A percentile compares a stretch with the other conserved stretches of the same genome.
phyloP scores from a whole-genome alignment of 1,284 basidiomycete species.

The Cryptococcus depauperatus region DNA sequence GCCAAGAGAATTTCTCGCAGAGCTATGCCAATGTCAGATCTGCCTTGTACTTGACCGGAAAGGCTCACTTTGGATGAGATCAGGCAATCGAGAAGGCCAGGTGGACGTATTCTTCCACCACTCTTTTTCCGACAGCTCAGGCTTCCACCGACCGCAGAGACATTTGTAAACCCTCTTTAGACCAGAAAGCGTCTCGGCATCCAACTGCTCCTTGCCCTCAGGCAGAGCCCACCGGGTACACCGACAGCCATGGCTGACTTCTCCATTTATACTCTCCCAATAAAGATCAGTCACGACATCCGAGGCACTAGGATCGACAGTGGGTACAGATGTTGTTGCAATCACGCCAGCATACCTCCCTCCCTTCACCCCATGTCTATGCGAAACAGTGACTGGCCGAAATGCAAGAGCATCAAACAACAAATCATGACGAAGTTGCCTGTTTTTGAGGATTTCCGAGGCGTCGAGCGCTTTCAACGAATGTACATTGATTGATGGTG shows the following conservation, averaged over 20 bases:
- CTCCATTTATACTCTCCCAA: conserved; percentile 71
- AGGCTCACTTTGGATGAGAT: conserved; percentile 50
- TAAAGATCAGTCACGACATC: conserved; percentile 65
- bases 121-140: conserved; percentile 45
- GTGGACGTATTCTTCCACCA: conserved; percentile 31
- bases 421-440: conserved; percentile 84
- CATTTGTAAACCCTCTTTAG: conserved; percentile 48
- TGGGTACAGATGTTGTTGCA: conserved; percentile 17
- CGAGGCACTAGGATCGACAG: conserved; percentile 20
- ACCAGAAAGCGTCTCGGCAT: neutral
- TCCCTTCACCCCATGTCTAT: conserved; percentile 57
- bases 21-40: conserved; percentile 47
- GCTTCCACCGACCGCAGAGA: conserved; percentile 51
- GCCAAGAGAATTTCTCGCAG: conserved; percentile 73
- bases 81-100: conserved; percentile 67
- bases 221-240: conserved; percentile 60
- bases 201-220: conserved; percentile 4
- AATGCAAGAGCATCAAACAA: conserved; percentile 59
- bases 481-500: conserved; percentile 70
- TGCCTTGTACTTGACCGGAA: neutral
- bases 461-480: conserved; percentile 79
- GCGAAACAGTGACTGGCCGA: conserved; percentile 48
- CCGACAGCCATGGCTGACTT: conserved; percentile 73
- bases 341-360: conserved; percentile 20
- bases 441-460: conserved; percentile 74